Conservation (phyloP, 306 rosid genomes). For the Ormosia semicastrata region DNA sequence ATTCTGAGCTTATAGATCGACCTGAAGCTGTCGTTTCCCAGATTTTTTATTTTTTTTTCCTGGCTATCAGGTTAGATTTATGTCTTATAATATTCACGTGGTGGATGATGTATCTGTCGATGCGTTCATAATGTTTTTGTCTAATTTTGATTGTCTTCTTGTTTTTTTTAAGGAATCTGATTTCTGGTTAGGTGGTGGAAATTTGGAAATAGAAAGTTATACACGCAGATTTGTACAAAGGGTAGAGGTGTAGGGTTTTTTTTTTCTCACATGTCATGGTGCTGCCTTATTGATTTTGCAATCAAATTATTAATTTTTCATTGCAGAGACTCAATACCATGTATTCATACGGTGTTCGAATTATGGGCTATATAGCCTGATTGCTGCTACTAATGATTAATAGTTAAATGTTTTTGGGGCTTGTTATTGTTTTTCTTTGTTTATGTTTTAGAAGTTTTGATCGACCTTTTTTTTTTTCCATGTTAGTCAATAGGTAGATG, state of each 20-base stretch:
- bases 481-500: not conserved
- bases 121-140: not conserved
- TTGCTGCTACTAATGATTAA: not conserved
- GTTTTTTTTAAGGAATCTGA: not conserved
- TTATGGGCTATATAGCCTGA: not conserved
- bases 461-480: not conserved
- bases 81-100: not conserved
- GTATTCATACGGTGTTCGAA: not conserved
- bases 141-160: not conserved
- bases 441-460: not conserved
- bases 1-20: slow-evolving; percentile 49
- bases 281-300: not conserved
- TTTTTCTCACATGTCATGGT: not conserved
- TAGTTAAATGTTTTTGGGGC: not conserved
- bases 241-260: not conserved
- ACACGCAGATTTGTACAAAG: not conserved
- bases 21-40: slow-evolving; percentile 36
- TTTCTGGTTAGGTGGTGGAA: not conserved
- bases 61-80: slow-evolving; percentile 35
- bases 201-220: not conserved
- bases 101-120: not conserved
- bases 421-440: not conserved
- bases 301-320: not conserved
- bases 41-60: not conserved
- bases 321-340: not conserved